Evolutionary conservation across 2,329 filamentous ascomycete species (phyloP), one percentile per base, ranked within the genome.

Genomic region (Rhinocladiella mackenziei): DNA sequence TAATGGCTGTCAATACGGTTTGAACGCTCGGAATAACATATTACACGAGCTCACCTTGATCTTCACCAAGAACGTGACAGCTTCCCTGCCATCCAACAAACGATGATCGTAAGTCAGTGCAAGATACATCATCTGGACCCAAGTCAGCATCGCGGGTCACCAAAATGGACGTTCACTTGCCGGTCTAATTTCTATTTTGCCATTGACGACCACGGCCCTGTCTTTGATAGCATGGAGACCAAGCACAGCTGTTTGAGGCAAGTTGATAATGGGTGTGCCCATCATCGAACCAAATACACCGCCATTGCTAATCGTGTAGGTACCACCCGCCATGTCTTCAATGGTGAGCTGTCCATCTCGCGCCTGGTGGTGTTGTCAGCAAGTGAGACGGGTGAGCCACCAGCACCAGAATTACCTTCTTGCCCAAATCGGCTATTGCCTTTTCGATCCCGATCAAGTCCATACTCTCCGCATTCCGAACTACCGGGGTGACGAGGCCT

Each of bases 241-340:
- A 46, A 96, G 78, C 7, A 96, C 89, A 45, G 88, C 78, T 64
- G 56, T 30, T 37, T 47, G 44, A 29, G 29, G 46, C 60, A 54
- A 61, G 70, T 98, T 98, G 75, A 98, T 97, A 65, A 98, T 97
- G 7, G 92, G 92, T 0, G 92, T 98, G 38, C 92, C 92, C 86
- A 95, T 94, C 48, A 97, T 75, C 10, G 91, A 96, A 46, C 92
- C 92, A 61, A 98, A 98, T 39, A 98, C 91, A 57, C 92, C 92
- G 46, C 92, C 81, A 65, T 96, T 97, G 75, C 86, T 92, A 73
- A 96, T 96, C 50, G 92, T 97, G 69, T 96, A 98, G 25, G 91
- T 96, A 54, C 92, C 92, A 49, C 92, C 92, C 49, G 92, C 92
- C 89, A 98, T 96, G 65, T 98, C 92, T 72, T 98, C 92, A 59